Evolutionary conservation across 495 filamentous ascomycete species (phyloP), one percentile per base, ranked within the genome.

Genomic region (Talaromyces liani): DNA sequence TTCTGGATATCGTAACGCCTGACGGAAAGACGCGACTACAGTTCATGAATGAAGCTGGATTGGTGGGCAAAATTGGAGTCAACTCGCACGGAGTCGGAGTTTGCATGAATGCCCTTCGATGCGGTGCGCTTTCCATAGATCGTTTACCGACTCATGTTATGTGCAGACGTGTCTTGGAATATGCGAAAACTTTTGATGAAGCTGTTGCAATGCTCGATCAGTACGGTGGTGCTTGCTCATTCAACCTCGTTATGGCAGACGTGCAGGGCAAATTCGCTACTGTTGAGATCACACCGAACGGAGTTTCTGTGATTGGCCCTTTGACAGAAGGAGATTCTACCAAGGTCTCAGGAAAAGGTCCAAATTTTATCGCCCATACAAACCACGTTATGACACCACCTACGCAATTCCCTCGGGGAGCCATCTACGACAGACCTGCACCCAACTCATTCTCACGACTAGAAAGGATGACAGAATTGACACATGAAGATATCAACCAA

Each of bases 11-110:
- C 67, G 75, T 66, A 24, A 73, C 70, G 39, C 10, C 36, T 27
- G 59, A 54, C 45, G 74, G 72, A 55, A 73, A 77, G 9, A 70
- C 67, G n/a, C 63, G 69, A 12, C 68, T 72, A 65, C 65, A 67
- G 27, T 67, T 66, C 24, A 2, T 58, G 8, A 31, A 27, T 29
- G 69, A 87, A 66, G 85, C 84, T 25, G 84, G 84, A 12, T 79
- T 86, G 22, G 81, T 86, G 20, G 84, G 84, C 9, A 87, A 87
- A 65, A 85, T 86, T 33, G 84, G 85, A 8, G 67, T 86, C 60
- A 86, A 85, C 65, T 73, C 70, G 3, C 63, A 68, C 0, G 82
- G 82, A 14, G 81, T 86, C 2, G 84, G 83, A 3, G 80, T 82
- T 9, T 81, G 78, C 25, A 70, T 86, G 34, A 87, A 87, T 65